Evolutionary conservation across 78 protist genomes (phyloP).

Genomic region (Acrasis kona): DNA sequence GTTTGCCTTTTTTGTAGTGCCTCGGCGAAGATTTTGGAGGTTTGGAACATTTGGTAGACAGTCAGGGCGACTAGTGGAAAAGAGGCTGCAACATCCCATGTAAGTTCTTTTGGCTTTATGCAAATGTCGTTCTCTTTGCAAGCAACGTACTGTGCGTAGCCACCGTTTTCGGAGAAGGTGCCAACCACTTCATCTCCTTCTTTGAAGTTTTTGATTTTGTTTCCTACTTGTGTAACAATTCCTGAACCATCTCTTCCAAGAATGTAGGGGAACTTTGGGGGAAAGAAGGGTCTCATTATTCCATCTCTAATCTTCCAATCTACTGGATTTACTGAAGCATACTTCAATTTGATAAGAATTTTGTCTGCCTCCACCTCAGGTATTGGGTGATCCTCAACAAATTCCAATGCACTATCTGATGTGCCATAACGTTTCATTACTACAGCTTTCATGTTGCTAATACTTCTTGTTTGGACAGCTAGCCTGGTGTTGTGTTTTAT

Average conservation of each 20-base stretch:
- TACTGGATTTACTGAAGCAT: not conserved
- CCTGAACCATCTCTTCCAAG: not conserved
- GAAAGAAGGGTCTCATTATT: not conserved
- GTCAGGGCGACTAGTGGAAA: not conserved
- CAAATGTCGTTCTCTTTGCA: not conserved
- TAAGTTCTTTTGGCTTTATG: not conserved
- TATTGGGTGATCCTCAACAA: not conserved
- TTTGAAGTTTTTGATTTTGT: not conserved
- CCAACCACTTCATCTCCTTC: not conserved
- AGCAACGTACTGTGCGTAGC: not conserved
- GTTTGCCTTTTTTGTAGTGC: no score
- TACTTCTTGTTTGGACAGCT: no score
- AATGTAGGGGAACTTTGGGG: not conserved
- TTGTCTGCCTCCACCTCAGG: not conserved
- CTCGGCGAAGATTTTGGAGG: no score
- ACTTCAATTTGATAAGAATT: not conserved
- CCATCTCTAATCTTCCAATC: not conserved
- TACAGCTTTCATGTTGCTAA: no score
- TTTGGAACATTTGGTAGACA: not conserved
- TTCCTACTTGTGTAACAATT: not conserved
- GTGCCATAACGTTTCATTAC: not conserved
- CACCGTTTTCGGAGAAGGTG: not conserved
- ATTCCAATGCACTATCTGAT: no score
- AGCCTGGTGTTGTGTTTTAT: no score
- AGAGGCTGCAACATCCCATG: not conserved